Percentiles rank a stretch among this genome's conserved stretches.
These are phyloP conservation scores for Paramecium primaurelia DNA, from an alignment of 73 alveolate species.

Conservation along the genomic window DNA sequence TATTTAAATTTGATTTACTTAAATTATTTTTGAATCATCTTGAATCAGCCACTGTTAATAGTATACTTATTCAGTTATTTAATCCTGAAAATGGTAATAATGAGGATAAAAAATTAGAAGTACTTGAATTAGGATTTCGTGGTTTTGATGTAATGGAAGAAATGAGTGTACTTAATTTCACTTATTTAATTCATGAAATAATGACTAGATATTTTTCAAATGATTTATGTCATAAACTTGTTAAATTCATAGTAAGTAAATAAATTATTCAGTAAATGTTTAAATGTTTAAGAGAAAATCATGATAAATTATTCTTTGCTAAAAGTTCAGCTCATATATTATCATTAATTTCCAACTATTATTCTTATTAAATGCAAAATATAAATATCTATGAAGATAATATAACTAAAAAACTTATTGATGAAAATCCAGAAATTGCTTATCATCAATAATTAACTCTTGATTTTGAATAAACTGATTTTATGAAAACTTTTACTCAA, in stretches of 20 bases:
- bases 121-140: neutral
- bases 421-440: neutral
- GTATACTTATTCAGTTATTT: neutral
- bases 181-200: constrained; percentile 18
- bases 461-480: constrained; percentile 5
- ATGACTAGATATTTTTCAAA: constrained; percentile 7
- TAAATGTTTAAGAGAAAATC: neutral
- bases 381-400: neutral
- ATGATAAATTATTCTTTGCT: neutral
- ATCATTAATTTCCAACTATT: constrained; percentile 20
- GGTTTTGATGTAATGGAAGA: constrained; percentile 6
- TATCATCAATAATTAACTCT: neutral
- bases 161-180: constrained; percentile 15
- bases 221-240: neutral
- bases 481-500: neutral
- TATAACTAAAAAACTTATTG: neutral
- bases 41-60: neutral
- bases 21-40: neutral
- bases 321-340: constrained; percentile 33
- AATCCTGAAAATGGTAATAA: neutral
- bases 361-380: neutral
- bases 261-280: neutral
- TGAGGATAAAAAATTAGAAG: neutral
- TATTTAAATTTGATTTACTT: neutral
- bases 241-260: neutral